Evolutionary conservation across 106 monocot species (phyloP).

Genomic region (Vanilla planifolia): DNA sequence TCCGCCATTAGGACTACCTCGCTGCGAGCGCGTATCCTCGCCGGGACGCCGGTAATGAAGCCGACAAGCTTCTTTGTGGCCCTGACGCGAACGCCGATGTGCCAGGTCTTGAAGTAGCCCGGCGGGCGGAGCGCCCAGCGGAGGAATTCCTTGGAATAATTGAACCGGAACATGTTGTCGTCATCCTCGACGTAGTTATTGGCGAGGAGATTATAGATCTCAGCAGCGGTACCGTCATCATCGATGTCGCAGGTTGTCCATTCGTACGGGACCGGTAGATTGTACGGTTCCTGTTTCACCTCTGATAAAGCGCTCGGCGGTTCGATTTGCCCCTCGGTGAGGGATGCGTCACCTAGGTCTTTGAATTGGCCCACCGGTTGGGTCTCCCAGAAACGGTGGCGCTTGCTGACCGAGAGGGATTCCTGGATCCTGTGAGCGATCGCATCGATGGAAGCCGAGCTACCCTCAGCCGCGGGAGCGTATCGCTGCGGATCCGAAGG

Average conservation of each 20-base stretch:
- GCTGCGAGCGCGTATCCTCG: slow-evolving; percentile 39
- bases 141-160: slow-evolving; percentile 76
- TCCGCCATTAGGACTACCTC: slow-evolving; percentile 63
- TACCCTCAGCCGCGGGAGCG: background rate
- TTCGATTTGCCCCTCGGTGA: slow-evolving; percentile 69
- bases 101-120: slow-evolving; percentile 56
- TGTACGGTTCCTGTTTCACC: slow-evolving; percentile 54
- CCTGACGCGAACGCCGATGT: slow-evolving; percentile 73
- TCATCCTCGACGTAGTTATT: slow-evolving; percentile 90
- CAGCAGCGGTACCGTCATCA: slow-evolving; percentile 35
- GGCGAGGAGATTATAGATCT: slow-evolving; percentile 67
- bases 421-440: slow-evolving; percentile 55
- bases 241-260: slow-evolving; percentile 77
- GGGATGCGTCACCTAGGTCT: slow-evolving; percentile 40
- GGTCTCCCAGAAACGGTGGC: slow-evolving; percentile 83
- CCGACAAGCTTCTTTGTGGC: slow-evolving; percentile 67
- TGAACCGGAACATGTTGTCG: slow-evolving; percentile 91
- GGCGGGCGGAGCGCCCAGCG: slow-evolving; percentile 77
- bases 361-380: slow-evolving; percentile 83
- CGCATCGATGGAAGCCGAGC: slow-evolving; percentile 22
- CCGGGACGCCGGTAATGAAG: slow-evolving; percentile 81
- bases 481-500: background rate
- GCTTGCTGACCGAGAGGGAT: slow-evolving; percentile 33
- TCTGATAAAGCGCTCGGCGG: slow-evolving; percentile 51
- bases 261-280: slow-evolving; percentile 63